A percentile compares a stretch with the other conserved stretches of the same genome.
phyloP scores from a whole-genome alignment of 345 rosid genomes.

The Lepidium africanum region DNA sequence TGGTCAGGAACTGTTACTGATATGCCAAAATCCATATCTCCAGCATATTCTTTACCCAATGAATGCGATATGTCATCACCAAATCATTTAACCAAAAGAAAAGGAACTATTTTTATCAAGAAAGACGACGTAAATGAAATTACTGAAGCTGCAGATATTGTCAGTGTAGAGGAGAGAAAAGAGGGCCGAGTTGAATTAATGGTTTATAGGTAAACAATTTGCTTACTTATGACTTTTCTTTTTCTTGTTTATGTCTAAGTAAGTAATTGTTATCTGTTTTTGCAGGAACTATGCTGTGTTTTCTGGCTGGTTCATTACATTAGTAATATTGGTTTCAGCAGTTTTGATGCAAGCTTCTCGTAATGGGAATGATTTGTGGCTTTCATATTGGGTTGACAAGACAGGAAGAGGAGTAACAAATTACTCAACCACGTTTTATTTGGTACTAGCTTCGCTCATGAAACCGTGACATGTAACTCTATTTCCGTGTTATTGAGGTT shows the following conservation, averaged over 20 bases:
- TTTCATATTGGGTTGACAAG: slow-evolving; percentile 85
- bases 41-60: slow-evolving; percentile 37
- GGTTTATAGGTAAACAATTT: slow-evolving; percentile 60
- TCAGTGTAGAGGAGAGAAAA: slow-evolving; percentile 65
- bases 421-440: slow-evolving; percentile 65
- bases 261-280: background rate
- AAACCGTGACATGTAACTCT: background rate
- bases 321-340: slow-evolving; percentile 62
- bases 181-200: slow-evolving; percentile 72
- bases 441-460: slow-evolving; percentile 37
- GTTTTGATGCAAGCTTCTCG: slow-evolving; percentile 92
- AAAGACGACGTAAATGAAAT: slow-evolving; percentile 24
- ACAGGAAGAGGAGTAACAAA: slow-evolving; percentile 40
- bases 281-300: slow-evolving; percentile 75
- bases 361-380: slow-evolving; percentile 90
- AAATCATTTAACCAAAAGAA: slow-evolving; percentile 20
- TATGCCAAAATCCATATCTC: slow-evolving; percentile 41
- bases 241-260: background rate
- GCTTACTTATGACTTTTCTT: background rate
- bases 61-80: slow-evolving; percentile 36
- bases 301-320: slow-evolving; percentile 65
- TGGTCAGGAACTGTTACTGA: slow-evolving; percentile 74
- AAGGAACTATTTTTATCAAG: slow-evolving; percentile 18
- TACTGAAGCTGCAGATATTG: slow-evolving; percentile 42
- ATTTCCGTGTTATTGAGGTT: background rate